phyloP scores from a whole-genome alignment of 2,329 filamentous ascomycete species.

The Rhytidhysteron rufulum region DNA sequence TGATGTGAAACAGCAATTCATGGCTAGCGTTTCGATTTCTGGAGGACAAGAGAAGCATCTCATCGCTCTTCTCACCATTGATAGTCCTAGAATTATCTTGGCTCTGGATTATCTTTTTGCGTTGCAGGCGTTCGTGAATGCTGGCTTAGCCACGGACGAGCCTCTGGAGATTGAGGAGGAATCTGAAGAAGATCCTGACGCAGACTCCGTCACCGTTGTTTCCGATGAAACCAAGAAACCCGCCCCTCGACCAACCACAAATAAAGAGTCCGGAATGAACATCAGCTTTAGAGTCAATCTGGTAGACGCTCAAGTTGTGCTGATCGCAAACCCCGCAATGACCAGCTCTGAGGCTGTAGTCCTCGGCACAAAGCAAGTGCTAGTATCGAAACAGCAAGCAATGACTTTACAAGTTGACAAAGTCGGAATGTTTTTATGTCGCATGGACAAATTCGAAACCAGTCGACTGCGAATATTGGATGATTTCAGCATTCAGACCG shows the following conservation, averaged over 20 bases:
- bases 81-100: constrained; percentile 92
- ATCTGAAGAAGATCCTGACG: constrained; percentile 47
- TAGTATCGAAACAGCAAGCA: constrained; percentile 90
- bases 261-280: constrained; percentile 54
- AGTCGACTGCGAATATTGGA: constrained; percentile 88
- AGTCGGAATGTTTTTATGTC: constrained; percentile 95
- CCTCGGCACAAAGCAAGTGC: constrained; percentile 85
- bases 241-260: constrained; percentile 16
- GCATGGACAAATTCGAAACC: constrained; percentile 96
- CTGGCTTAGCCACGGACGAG: constrained; percentile 57
- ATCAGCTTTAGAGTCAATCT: constrained; percentile 89
- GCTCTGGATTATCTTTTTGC: constrained; percentile 94
- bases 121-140: constrained; percentile 75
- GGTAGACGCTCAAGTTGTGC: constrained; percentile 91
- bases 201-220: constrained; percentile 34
- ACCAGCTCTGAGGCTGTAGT: constrained; percentile 93
- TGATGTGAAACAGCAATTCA: constrained; percentile 88
- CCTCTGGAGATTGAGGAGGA: constrained; percentile 61
- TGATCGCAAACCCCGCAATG: constrained; percentile 91
- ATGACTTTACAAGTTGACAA: constrained; percentile 90
- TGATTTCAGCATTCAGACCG: constrained; percentile 89
- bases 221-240: constrained; percentile 25
- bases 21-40: constrained; percentile 93
- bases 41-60: constrained; percentile 76
- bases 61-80: constrained; percentile 88